Evolutionary conservation across 768 basidiomycete species (phyloP).

Genomic region (Pulveroboletus sp.): DNA sequence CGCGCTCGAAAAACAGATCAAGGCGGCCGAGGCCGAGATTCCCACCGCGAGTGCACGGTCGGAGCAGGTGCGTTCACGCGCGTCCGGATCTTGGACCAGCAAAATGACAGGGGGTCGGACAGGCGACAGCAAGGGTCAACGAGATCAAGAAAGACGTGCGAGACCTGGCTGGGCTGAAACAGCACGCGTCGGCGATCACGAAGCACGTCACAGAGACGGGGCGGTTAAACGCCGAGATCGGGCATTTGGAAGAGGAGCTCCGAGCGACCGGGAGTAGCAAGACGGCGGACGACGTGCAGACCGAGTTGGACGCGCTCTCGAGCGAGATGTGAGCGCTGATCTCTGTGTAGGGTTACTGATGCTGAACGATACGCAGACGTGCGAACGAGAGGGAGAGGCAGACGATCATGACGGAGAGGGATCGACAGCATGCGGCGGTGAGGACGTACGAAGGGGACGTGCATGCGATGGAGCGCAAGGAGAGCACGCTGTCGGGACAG

Average conservation of each 20-base stretch:
- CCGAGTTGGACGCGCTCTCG: conserved; percentile 61
- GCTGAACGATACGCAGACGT: conserved; percentile 41
- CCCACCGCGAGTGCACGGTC: conserved; percentile 49
- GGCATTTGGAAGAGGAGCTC: conserved; percentile 64
- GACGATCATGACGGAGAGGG: conserved; percentile 53
- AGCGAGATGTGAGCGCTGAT: conserved; percentile 56
- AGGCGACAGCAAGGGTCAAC: conserved; percentile 54
- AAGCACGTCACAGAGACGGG: conserved; percentile 59
- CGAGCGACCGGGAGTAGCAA: conserved; percentile 68
- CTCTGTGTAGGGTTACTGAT: neutral
- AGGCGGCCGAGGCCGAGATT: conserved; percentile 50
- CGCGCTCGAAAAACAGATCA: conserved; percentile 56
- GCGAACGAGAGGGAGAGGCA: conserved; percentile 61
- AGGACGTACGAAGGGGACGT: conserved; percentile 58
- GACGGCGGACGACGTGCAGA: conserved; percentile 83
- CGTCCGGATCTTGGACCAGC: no score
- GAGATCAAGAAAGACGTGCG: conserved; percentile 54
- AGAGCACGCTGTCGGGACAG: conserved; percentile 53
- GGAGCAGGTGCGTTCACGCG: conserved; percentile 65
- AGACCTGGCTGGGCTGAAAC: conserved; percentile 57
- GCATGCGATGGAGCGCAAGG: conserved; percentile 58
- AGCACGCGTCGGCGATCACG: conserved; percentile 54
- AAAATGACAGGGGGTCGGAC: no score
- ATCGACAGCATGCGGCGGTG: conserved; percentile 50
- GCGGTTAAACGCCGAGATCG: conserved; percentile 57